Base-by-base conservation (phyloP, 177 flowering plant genomes). In the Telopea speciosissima region DNA sequence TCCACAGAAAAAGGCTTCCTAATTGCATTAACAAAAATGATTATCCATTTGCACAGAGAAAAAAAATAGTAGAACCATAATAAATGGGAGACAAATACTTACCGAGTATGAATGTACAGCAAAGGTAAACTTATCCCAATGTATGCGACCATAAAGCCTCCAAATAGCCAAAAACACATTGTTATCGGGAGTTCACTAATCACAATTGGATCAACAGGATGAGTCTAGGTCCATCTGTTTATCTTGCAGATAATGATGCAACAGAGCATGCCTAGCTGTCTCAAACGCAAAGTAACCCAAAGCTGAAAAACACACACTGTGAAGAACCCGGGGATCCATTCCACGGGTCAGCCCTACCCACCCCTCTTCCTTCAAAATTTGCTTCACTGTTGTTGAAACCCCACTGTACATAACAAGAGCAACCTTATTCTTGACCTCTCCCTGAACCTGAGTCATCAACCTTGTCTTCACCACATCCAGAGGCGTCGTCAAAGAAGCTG, bases 241-340 rank as follows among this genome's bases (percentile, higher is more conserved):
- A 52, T 52, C 74, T 56, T 74, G 76, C 33, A 90, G 79, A 79
- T 95, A 86, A 78, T 87, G 86, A 42, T 85, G 77, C 89, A 91
- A 73, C 70, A 95, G 82, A 0, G 83, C 76, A 62, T 90, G 87
- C 79, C 92, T 85, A 31, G 99, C 99, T 0, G 99, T 95, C 93
- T 95, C 99, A 81, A 95, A 95, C 0, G 98, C 98, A 80, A 90
- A 95, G 81, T 93, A 95, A 4, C 99, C 99, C 65, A 95, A 52
- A 4, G 99, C 98, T 0, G 98, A 89, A 72, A 95, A 95, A 73
- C 98, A 88, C 61, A 96, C 94, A 77, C 94, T 95, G 67, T 95
- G 92, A 69, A 95, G 81, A 62, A 93, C 96, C 74, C 97, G 76
- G 10, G 98, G 98, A 21, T 96, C 98, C 87, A 91, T 87, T 66